Percentiles rank a stretch among this genome's conserved stretches.
Conservation (phyloP, 2,329 filamentous ascomycete genomes). For the Mycosphaerelloides madeirae region DNA sequence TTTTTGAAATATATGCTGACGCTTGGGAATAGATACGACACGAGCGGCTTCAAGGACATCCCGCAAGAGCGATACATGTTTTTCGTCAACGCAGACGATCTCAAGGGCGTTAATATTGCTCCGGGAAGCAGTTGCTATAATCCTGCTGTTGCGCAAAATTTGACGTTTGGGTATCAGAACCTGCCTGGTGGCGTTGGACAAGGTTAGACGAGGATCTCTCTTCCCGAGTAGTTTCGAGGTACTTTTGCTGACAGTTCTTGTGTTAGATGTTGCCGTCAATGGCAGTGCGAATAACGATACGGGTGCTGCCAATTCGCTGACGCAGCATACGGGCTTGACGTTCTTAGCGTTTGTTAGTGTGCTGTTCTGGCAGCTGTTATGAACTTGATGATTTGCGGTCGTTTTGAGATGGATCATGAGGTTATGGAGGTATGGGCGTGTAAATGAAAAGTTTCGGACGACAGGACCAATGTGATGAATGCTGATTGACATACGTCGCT, state of each 20-base stretch:
- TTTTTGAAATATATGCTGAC: no score
- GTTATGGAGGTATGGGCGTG: no score
- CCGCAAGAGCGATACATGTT: slow-evolving; percentile 72
- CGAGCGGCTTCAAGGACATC: slow-evolving; percentile 62
- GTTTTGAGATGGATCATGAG: slow-evolving; percentile 4
- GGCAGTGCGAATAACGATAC: slow-evolving; percentile 21
- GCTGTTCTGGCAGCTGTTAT: slow-evolving; percentile 23
- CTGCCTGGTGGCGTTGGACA: slow-evolving; percentile 28
- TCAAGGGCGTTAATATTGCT: slow-evolving; percentile 60
- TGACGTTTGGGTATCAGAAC: slow-evolving; percentile 64
- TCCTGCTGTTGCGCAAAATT: slow-evolving; percentile 59
- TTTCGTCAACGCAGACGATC: slow-evolving; percentile 66
- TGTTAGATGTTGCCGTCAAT: slow-evolving; percentile 20
- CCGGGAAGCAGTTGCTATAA: slow-evolving; percentile 64
- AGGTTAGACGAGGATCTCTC: no score
- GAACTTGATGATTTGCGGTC: slow-evolving; percentile 15
- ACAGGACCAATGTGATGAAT: no score
- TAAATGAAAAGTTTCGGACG: no score
- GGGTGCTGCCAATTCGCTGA: slow-evolving; percentile 2
- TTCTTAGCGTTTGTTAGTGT: slow-evolving; percentile 19
- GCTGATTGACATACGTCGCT: no score
- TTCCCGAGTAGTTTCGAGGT: no score
- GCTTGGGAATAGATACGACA: no score
- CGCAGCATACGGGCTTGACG: slow-evolving; percentile 15
- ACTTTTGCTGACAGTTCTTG: no score